Evolutionary conservation across 192 early-diverging fungal genomes (phyloP).

Genomic region (Entomortierella chlamydospora): DNA sequence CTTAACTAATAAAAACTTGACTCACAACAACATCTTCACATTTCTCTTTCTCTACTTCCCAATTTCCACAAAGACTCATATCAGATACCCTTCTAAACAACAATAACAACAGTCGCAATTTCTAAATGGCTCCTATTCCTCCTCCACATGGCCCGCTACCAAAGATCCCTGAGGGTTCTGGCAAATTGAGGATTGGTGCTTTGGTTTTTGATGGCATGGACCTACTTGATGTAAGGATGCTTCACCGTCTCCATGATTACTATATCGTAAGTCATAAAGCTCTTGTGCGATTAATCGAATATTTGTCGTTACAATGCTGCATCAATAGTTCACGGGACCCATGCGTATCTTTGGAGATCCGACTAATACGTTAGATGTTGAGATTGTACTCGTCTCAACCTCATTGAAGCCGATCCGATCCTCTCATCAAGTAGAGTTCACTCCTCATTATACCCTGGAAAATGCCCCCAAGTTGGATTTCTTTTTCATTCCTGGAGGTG

Average conservation of each 20-base stretch:
- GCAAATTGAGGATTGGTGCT: slow-evolving; percentile 26
- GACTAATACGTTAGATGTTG: slow-evolving; percentile 24
- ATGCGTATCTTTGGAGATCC: slow-evolving; percentile 44
- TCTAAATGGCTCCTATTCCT: background rate
- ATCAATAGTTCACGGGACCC: slow-evolving; percentile 25
- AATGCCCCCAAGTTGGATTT: slow-evolving; percentile 43
- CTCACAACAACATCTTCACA: no score
- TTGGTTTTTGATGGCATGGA: slow-evolving; percentile 45
- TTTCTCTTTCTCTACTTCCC: no score
- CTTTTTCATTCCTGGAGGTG: slow-evolving; percentile 55
- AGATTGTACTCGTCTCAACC: slow-evolving; percentile 24
- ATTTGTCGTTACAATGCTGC: no score
- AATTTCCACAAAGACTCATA: background rate
- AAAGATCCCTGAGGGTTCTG: slow-evolving; percentile 25
- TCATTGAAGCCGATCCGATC: slow-evolving; percentile 22
- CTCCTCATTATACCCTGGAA: slow-evolving; percentile 39
- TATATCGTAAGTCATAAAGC: no score
- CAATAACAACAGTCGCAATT: background rate
- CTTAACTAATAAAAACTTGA: no score
- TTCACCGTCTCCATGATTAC: background rate
- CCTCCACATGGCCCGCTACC: slow-evolving; percentile 36
- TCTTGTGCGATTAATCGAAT: background rate
- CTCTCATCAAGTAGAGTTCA: slow-evolving; percentile 25
- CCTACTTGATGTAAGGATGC: slow-evolving; percentile 34
- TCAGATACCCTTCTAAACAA: background rate